Percentiles rank a stretch among this genome's conserved stretches.
Evolutionary conservation across 129 eudicot species (phyloP).

Genomic region (Scalesia atractyloides): DNA sequence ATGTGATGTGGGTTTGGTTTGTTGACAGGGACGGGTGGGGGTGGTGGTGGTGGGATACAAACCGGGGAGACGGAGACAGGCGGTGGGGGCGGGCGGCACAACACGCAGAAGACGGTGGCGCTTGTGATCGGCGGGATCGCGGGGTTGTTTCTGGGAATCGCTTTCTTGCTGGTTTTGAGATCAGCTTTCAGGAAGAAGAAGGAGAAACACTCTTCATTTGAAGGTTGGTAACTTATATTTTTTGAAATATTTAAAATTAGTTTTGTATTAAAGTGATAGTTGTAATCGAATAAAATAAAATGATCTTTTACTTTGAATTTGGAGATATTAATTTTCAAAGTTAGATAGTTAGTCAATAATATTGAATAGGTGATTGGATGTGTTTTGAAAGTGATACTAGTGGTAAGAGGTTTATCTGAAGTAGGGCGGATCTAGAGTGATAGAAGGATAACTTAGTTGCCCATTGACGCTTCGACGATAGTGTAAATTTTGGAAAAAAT

Average conservation of each 20-base stretch:
- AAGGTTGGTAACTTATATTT: conserved; percentile 30
- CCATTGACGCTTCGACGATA: too few species aligned
- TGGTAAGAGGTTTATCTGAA: neutral
- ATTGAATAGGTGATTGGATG: neutral
- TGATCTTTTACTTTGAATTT: neutral
- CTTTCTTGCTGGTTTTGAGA: conserved; percentile 60
- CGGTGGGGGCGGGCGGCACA: conserved; percentile 47
- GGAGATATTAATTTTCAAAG: neutral
- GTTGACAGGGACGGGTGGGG: neutral
- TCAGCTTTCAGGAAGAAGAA: conserved; percentile 77
- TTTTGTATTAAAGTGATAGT: too few species aligned
- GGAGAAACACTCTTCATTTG: conserved; percentile 35
- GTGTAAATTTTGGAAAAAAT: too few species aligned
- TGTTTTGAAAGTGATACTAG: neutral
- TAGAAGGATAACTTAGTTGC: too few species aligned
- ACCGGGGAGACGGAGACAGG: conserved; percentile 42
- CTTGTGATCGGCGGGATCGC: conserved; percentile 77
- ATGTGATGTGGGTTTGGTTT: conserved; percentile 29
- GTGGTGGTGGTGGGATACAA: neutral
- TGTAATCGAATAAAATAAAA: neutral
- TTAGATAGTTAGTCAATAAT: neutral
- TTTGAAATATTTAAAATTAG: too few species aligned
- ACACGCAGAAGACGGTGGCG: conserved; percentile 76
- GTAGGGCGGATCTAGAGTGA: too few species aligned
- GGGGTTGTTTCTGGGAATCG: conserved; percentile 62